phyloP scores from a whole-genome alignment of 768 basidiomycete species.

The Rhodotorula graminis region DNA sequence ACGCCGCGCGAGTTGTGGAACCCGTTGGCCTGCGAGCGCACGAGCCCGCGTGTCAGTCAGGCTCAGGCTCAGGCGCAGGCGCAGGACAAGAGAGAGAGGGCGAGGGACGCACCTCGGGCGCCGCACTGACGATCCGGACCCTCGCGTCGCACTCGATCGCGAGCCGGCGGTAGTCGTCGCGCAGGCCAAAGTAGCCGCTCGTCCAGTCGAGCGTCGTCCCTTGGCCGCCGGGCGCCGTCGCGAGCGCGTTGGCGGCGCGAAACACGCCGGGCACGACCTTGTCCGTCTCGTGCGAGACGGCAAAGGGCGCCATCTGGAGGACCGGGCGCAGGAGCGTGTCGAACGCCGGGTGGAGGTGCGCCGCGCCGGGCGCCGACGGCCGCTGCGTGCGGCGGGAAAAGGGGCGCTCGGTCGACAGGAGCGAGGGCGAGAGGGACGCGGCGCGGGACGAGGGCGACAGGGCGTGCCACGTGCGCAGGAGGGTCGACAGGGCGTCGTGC shows the following conservation, averaged over 20 bases:
- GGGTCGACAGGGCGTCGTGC: background rate
- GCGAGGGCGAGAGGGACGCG: slow-evolving; percentile 1
- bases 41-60: background rate
- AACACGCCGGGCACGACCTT: slow-evolving; percentile 46
- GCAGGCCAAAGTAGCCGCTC: slow-evolving; percentile 90
- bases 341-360: slow-evolving; percentile 63
- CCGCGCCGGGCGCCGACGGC: background rate
- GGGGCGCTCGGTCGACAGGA: background rate
- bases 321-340: slow-evolving; percentile 44
- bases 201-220: slow-evolving; percentile 64
- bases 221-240: slow-evolving; percentile 35
- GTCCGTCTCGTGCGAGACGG: slow-evolving; percentile 39
- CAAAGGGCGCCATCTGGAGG: slow-evolving; percentile 41
- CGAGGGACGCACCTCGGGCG: slow-evolving; percentile 63
- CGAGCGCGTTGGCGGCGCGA: slow-evolving; percentile 42
- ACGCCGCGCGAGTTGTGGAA: slow-evolving; percentile 85
- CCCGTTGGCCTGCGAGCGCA: slow-evolving; percentile 72
- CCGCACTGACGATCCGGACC: slow-evolving; percentile 73
- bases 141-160: slow-evolving; percentile 55
- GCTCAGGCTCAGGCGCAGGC: background rate
- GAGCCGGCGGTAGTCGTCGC: slow-evolving; percentile 68
- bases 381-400: background rate
- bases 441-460: background rate
- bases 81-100: background rate
- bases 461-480: background rate